Evolutionary conservation across 495 filamentous ascomycete genomes (phyloP).

Genomic region (Lindgomyces ingoldianus): DNA sequence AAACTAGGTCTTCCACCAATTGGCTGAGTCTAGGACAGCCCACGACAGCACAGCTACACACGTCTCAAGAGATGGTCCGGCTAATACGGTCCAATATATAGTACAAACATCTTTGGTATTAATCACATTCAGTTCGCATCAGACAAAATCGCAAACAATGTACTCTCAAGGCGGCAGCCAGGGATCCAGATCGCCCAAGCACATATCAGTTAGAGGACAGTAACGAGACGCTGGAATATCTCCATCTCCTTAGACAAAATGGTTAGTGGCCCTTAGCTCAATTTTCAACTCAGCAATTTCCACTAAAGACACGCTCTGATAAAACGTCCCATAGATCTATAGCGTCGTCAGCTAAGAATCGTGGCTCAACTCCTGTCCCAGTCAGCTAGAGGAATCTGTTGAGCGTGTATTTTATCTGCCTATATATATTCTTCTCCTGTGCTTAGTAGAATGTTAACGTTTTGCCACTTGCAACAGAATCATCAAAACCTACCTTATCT

Average conservation of each 20-base stretch:
- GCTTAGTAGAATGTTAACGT: too few relatives aligned
- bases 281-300: neutral
- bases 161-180: constrained; percentile 3
- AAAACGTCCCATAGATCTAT: constrained; percentile 6
- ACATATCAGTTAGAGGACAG: constrained; percentile 2
- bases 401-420: too few relatives aligned
- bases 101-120: neutral
- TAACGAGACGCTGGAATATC: neutral
- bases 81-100: neutral
- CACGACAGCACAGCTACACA: neutral
- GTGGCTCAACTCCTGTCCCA: neutral
- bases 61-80: constrained; percentile 3
- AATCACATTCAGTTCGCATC: constrained; percentile 2
- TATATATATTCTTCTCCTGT: too few relatives aligned
- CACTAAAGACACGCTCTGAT: too few relatives aligned
- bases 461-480: too few relatives aligned
- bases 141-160: constrained; percentile 13
- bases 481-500: neutral
- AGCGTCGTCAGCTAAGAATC: constrained; percentile 13
- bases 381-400: neutral
- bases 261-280: neutral
- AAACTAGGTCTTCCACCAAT: constrained; percentile 5
- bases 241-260: neutral
- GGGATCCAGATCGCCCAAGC: constrained; percentile 3
- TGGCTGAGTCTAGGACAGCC: constrained; percentile 4